These are phyloP conservation scores for Cystobasidium sp. DNA, from an alignment of 1,284 basidiomycete genomes.

Conservation along the genomic window DNA sequence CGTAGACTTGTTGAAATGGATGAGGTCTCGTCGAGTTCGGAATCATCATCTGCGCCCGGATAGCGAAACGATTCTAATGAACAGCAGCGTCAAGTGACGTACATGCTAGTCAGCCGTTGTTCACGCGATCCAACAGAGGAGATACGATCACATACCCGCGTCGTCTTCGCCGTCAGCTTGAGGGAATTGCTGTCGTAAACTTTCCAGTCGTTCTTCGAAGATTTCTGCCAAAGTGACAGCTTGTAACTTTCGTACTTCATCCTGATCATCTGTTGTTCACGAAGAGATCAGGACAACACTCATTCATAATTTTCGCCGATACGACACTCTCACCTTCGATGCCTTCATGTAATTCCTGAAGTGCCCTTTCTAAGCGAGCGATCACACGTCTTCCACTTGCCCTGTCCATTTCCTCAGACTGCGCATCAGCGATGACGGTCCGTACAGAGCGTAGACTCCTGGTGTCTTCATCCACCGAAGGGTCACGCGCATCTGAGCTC, in stretches of 20 bases:
- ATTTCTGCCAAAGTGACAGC: constrained; percentile 21
- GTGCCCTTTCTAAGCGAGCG: constrained; percentile 27
- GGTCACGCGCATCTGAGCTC: not conserved
- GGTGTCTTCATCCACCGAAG: not conserved
- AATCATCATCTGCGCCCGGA: constrained; percentile 25
- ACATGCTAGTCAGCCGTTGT: not conserved
- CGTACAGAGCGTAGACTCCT: constrained; percentile 37
- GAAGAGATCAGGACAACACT: not conserved
- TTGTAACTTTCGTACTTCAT: constrained; percentile 36
- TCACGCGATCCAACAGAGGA: not conserved
- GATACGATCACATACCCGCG: not conserved
- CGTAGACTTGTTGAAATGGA: constrained; percentile 41
- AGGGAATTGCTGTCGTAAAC: not conserved
- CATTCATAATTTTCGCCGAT: no score
- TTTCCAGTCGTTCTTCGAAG: constrained; percentile 10
- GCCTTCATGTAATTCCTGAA: constrained; percentile 23
- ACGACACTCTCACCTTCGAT: no score
- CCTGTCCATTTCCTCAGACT: not conserved
- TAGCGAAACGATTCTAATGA: constrained; percentile 23
- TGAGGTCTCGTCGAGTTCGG: constrained; percentile 29
- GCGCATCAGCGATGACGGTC: constrained; percentile 32
- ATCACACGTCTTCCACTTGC: constrained; percentile 5
- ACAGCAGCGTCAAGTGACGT: not conserved
- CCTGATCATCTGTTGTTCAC: constrained; percentile 6
- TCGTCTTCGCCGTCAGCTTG: constrained; percentile 8